A percentile compares a stretch with the other conserved stretches of the same genome.
Conservation (phyloP, 352 stramenopile species). For the Globisporangium barbulae region DNA sequence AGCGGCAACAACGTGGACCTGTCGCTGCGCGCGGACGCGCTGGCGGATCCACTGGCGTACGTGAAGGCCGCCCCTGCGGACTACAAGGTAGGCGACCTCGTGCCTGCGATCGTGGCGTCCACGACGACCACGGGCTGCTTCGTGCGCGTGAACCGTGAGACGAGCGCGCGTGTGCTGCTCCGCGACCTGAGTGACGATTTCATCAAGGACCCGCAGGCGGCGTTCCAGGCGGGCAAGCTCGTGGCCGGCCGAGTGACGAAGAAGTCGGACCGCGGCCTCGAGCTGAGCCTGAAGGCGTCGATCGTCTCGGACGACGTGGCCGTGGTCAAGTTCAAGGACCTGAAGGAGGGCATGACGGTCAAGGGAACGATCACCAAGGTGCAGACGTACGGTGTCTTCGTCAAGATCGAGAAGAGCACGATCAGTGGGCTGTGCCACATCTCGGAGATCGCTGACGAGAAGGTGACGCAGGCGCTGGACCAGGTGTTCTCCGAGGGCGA, state of each 20-base stretch:
- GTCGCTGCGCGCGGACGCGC: conserved; percentile 63
- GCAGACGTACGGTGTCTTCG: conserved; percentile 95
- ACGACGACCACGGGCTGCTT: conserved; percentile 94
- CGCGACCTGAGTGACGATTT: conserved; percentile 96
- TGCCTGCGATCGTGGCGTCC: conserved; percentile 89
- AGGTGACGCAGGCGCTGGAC: conserved; percentile 90
- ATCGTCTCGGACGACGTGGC: conserved; percentile 87
- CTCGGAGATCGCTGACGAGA: conserved; percentile 94
- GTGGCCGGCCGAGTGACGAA: conserved; percentile 94
- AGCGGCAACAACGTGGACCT: conserved; percentile 62
- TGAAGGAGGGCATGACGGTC: conserved; percentile 89
- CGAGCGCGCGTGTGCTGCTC: conserved; percentile 90
- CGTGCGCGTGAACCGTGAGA: conserved; percentile 85
- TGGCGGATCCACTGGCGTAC: conserved; percentile 56
- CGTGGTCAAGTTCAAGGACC: conserved; percentile 87
- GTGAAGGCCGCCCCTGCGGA: conserved; percentile 31
- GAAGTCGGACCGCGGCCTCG: conserved; percentile 75
- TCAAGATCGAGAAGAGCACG: conserved; percentile 94
- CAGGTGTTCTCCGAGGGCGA: conserved; percentile 94
- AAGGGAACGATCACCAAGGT: conserved; percentile 95
- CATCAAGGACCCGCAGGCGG: conserved; percentile 85
- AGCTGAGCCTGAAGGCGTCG: conserved; percentile 94
- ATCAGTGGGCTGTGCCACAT: conserved; percentile 95
- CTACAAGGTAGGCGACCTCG: conserved; percentile 76
- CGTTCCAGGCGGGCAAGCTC: conserved; percentile 92